Base-by-base conservation (phyloP, 1,284 basidiomycete species). In the Leucoagaricus sp. region DNA sequence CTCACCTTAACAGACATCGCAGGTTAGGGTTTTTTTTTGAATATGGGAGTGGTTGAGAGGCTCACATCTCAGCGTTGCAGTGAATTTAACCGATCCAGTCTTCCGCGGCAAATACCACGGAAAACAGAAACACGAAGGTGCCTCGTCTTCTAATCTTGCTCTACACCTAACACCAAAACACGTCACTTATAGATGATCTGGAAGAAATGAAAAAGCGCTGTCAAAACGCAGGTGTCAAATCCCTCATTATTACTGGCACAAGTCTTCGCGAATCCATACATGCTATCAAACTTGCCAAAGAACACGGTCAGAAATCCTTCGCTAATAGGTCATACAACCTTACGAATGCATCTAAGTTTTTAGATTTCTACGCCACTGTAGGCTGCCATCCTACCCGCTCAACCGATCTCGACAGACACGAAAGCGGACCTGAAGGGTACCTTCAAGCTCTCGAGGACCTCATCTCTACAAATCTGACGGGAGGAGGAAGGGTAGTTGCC, bases 341-440 rank as follows among this genome's bases (percentile, higher is more conserved):
- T 36, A 19, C n/a, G 45, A 56, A 25, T 36, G 29, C 48, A 53
- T 47, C 29, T 36, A 15, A 49, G 17, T 15, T 4, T 9, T 21
- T 60, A 88, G 88, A 78, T 6, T 71, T 93, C 17, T 92, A 87
- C 67, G 83, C 86, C 7, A 96, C 93, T 0, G 84, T 89, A 1
- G 94, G 94, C 17, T 91, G 90, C 62, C 94, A 96, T 71, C 94
- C 94, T 0, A 95, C 93, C 6, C 86, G 91, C n/a, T 85, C 89
- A 0, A 71, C 66, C 4, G 89, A 95, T 67, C 90, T 95, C 61
- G 87, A 90, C 34, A 71, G 77, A 48, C 80, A 82, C 66, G 71
- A 73, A 1, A 80, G 74, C 6, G 88, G 91, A 0, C 80, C 83
- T 1, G 79, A 81, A 0, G 86, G 75, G 2, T 96, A 94, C 66